Base-by-base conservation (phyloP, 148 eudicot genomes). In the Cornus suecica region DNA sequence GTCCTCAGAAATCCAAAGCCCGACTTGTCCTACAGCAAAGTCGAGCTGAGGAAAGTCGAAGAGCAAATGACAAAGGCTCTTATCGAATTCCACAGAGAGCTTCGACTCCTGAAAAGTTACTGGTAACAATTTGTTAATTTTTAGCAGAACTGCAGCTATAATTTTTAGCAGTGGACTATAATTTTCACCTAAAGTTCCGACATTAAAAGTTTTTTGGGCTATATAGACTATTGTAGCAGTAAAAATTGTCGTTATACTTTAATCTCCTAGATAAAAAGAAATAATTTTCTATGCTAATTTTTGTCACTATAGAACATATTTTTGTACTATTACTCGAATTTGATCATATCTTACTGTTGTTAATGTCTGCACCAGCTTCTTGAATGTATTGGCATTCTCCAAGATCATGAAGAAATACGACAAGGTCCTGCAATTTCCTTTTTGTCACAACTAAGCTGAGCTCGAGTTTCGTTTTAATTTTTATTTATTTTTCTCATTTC, bases 371-470 rank as follows among this genome's bases (percentile, higher is more conserved):
- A 67, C 66, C 83, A 85, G 88, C 45, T 85, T 82, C 71, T 67
- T 85, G 67, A 85, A 85, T 31, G 68, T 54, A 28, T 61, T 83
- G 77, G 88, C 88, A 18, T 78, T 82, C 48, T 80, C 88, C 34
- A 83, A 82, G 78, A 74, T 82, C 81, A 77, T 85, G 86, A 83
- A 85, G 84, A 85, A 85, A 52, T 85, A 85, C 58, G 88, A 82
- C 56, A 82, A 82, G 88, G 85, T 83, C 41, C 69, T 54, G 42
- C 32, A 62, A 45, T 51, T 74, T 78, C 37, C 25, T 29, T 64
- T 22, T 28, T 5, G 51, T 72, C 65, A 70, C 29, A 32, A 72
- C 29, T 26, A 37, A 8, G 14, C n/a, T 10, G 34, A 74, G 28
- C 8, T 61, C 20, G 26, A 45, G 23, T 75, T 31, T 58, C 5